A percentile compares a stretch with the other conserved stretches of the same genome.
Evolutionary conservation across 805 yeast species (phyloP).

Genomic region (Saccharomyces kudriavzevii): DNA sequence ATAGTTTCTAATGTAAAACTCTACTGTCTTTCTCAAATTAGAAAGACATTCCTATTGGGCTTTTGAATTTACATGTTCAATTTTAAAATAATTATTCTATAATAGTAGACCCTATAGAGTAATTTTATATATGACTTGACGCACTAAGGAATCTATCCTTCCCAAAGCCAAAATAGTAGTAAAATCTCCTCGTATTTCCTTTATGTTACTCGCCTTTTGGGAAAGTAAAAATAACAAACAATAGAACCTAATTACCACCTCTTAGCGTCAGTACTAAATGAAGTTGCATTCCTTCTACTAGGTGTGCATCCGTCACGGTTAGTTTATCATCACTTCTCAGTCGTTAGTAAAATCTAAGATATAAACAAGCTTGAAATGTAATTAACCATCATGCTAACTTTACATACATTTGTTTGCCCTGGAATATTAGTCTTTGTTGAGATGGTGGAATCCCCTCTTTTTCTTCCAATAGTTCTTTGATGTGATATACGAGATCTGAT

Average conservation of each 20-base stretch:
- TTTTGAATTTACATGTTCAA: neutral
- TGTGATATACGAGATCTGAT: slow-evolving; percentile 44
- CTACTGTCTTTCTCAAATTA: too few relatives aligned
- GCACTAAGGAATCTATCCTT: neutral
- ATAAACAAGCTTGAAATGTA: neutral
- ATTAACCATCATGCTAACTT: neutral
- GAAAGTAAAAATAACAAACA: neutral
- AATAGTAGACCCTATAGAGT: neutral
- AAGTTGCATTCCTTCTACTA: slow-evolving; percentile 76
- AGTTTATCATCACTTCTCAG: slow-evolving; percentile 56
- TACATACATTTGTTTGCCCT: slow-evolving; percentile 81
- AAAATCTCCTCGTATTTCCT: neutral
- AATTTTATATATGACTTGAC: neutral
- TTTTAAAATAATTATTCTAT: neutral
- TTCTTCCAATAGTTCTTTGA: slow-evolving; percentile 89
- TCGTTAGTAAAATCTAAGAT: slow-evolving; percentile 1
- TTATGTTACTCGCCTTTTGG: neutral
- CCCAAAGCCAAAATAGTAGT: neutral
- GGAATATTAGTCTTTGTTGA: slow-evolving; percentile 84
- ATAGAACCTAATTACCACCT: slow-evolving; percentile 51
- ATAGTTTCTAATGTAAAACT: too few relatives aligned
- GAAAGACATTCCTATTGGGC: too few relatives aligned
- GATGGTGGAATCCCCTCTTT: slow-evolving; percentile 96
- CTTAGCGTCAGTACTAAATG: slow-evolving; percentile 88
- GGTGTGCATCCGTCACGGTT: slow-evolving; percentile 63